phyloP scores from a whole-genome alignment of 805 yeast genomes.

The Spathaspora gorwiae region DNA sequence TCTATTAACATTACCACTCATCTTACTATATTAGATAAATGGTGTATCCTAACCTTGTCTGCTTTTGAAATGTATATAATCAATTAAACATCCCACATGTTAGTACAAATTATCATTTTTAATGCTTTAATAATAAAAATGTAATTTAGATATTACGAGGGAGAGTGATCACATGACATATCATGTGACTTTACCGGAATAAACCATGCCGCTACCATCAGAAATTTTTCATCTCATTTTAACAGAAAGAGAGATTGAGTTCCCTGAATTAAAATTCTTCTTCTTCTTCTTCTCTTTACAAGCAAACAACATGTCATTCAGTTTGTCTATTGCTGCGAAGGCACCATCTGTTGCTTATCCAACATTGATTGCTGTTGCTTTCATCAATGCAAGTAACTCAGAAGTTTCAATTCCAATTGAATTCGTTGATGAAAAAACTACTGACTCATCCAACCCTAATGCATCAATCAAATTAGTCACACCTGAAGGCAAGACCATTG shows the following conservation, averaged over 20 bases:
- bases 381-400: constrained; percentile 49
- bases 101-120: too few species aligned
- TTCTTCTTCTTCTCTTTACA: not conserved
- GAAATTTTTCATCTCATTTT: too few species aligned
- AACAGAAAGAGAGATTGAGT: too few species aligned
- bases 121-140: too few species aligned
- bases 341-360: constrained; percentile 81
- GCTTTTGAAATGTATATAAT: too few species aligned
- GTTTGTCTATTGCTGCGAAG: constrained; percentile 74
- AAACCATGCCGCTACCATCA: too few species aligned
- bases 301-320: constrained; percentile 32
- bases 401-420: constrained; percentile 51
- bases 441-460: constrained; percentile 41
- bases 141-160: too few species aligned
- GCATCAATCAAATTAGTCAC: constrained; percentile 42
- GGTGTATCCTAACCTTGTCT: too few species aligned
- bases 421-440: constrained; percentile 63
- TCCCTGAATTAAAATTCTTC: not conserved
- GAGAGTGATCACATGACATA: too few species aligned
- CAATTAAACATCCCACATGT: too few species aligned
- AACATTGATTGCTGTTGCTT: constrained; percentile 70
- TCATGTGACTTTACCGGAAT: too few species aligned
- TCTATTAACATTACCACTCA: not conserved
- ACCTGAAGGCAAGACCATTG: constrained; percentile 38
- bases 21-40: too few species aligned